Percentiles rank a stretch among this genome's conserved stretches.
Conservation (phyloP, 2,329 filamentous ascomycete genomes). For the Eutypella sp. region DNA sequence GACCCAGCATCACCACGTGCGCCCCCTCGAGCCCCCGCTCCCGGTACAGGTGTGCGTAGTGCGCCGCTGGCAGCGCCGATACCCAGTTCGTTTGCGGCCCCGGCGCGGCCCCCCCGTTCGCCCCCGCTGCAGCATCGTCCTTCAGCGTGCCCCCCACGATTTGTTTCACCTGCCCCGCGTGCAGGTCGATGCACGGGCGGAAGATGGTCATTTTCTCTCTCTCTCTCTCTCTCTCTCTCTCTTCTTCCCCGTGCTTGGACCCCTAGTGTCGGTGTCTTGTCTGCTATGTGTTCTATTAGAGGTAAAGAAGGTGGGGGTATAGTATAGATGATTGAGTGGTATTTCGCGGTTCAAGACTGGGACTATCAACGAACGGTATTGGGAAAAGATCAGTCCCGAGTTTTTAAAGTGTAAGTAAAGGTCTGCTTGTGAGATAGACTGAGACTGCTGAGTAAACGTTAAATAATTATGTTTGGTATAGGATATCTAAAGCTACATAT, state of each 20-base stretch:
- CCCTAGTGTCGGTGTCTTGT: too few species aligned
- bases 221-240: background rate
- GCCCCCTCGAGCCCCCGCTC: slow-evolving; percentile 70
- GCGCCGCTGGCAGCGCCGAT: slow-evolving; percentile 71
- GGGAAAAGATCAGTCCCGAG: too few species aligned
- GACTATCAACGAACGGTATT: too few species aligned
- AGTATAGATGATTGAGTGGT: too few species aligned
- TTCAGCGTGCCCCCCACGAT: slow-evolving; percentile 94
- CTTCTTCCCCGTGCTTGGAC: background rate
- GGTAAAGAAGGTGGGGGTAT: background rate
- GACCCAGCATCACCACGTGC: slow-evolving; percentile 95
- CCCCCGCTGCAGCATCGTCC: slow-evolving; percentile 49
- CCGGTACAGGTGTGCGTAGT: slow-evolving; percentile 80
- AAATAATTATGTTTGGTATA: too few species aligned
- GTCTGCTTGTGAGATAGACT: too few species aligned
- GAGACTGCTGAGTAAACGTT: too few species aligned
- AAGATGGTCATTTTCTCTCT: slow-evolving; percentile 73
- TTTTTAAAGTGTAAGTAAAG: too few species aligned
- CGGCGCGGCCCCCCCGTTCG: background rate
- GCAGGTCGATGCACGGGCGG: slow-evolving; percentile 92
- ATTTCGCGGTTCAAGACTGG: too few species aligned
- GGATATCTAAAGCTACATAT: too few species aligned
- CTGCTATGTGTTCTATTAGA: too few species aligned
- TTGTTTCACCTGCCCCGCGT: slow-evolving; percentile 96
- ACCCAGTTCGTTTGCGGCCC: slow-evolving; percentile 88